Evolutionary conservation across 1,284 basidiomycete genomes (phyloP), one percentile per base, ranked within the genome.

Genomic region (Cerrena zonata): DNA sequence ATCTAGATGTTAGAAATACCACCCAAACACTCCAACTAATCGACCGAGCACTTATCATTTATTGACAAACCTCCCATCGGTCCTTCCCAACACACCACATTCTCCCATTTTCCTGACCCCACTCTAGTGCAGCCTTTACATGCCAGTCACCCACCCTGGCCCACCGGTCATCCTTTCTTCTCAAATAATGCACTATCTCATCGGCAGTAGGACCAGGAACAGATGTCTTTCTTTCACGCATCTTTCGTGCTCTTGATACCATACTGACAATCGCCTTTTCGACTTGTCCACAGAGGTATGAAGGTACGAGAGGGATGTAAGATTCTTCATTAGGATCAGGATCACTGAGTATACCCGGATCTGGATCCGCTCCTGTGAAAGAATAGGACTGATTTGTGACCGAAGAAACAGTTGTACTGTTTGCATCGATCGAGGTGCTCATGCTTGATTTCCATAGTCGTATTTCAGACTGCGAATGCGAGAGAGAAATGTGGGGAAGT

Each of bases 91-190:
- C 62, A 53, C 66, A 65, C 75, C 76, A 82, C 2, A 73, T 69
- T 54, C 70, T 66, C 2, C 73, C 76, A 49, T 75, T 69, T 26
- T 57, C 61, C 53, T 64, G 65, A 40, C 82, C 67, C 48, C 72
- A 61, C 46, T 74, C 66, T 59, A 89, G 56, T 2, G 82, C 78
- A 45, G 84, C 84, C 52, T 78, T 70, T 0, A 89, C 71, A 45
- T 72, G 70, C 79, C 82, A 86, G 45, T 74, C 71, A 0, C 82
- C 80, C 5, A 89, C 64, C 54, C 72, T 71, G 51, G 69, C 72
- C 86, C 86, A 89, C 46, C 77, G 70, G 53, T 76, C 80, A 58
- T 89, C 84, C 40, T 62, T 68, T 38, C 65, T 62, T 54, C 65
- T 68, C 56, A 85, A 59, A 57, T 70, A 70, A 3, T 56, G 53